A percentile compares a stretch with the other conserved stretches of the same genome.
These are phyloP conservation scores for Erodium chrysanthum DNA, from an alignment of 441 rosid species.

Conservation along the genomic window DNA sequence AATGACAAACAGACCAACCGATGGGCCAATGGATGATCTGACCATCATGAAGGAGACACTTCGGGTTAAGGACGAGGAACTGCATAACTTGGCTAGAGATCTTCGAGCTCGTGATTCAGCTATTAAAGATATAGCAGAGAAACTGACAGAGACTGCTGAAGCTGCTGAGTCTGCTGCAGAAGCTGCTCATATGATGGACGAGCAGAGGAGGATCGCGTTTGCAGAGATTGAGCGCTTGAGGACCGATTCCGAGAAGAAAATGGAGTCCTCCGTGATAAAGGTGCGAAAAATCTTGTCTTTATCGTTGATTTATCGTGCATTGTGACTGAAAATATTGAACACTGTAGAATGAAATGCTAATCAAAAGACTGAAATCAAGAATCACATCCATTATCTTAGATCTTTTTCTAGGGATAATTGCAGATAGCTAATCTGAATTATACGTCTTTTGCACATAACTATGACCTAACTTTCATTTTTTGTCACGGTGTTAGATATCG, in stretches of 20 bases:
- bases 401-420: too few relatives aligned
- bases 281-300: slow-evolving; percentile 27
- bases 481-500: too few relatives aligned
- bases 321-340: too few relatives aligned
- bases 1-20: slow-evolving; percentile 41
- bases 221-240: slow-evolving; percentile 60
- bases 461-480: too few relatives aligned
- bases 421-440: too few relatives aligned
- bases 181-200: slow-evolving; percentile 86
- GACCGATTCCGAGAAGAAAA: slow-evolving; percentile 45
- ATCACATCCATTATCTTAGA: too few relatives aligned
- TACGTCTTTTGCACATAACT: too few relatives aligned
- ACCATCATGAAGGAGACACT: slow-evolving; percentile 96
- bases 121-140: slow-evolving; percentile 83
- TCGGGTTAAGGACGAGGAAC: slow-evolving; percentile 89
- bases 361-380: too few relatives aligned
- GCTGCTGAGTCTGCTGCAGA: slow-evolving; percentile 95
- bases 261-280: slow-evolving; percentile 43
- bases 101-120: slow-evolving; percentile 86
- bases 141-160: slow-evolving; percentile 94
- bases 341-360: too few relatives aligned
- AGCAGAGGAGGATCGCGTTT: slow-evolving; percentile 68
- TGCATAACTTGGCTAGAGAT: slow-evolving; percentile 75
- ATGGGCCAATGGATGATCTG: slow-evolving; percentile 88
- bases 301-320: neutral